Conservation (phyloP, 1,284 basidiomycete species). For the Schizophyllum amplum region DNA sequence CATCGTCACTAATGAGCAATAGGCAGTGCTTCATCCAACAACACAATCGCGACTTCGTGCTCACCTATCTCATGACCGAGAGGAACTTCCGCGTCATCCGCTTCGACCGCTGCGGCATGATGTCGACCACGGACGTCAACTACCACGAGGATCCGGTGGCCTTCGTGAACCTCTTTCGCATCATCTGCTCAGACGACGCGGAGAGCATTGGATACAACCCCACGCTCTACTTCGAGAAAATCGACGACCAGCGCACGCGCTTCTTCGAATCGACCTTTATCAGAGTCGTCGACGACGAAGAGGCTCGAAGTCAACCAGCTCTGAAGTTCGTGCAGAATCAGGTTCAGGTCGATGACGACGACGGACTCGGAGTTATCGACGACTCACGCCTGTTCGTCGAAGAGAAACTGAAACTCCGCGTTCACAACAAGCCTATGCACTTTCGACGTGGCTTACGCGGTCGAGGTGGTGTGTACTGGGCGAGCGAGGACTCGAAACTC, state of each 20-base stretch:
- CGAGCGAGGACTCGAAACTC: not conserved
- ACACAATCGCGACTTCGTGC: conserved; percentile 8
- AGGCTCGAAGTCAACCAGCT: too few relatives aligned
- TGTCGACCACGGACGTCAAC: conserved; percentile 5
- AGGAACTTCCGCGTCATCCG: conserved; percentile 1
- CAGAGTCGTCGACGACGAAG: too few relatives aligned
- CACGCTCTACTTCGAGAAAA: conserved; percentile 4
- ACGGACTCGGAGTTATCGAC: not conserved
- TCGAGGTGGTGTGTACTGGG: conserved; percentile 11
- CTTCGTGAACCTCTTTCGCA: conserved; percentile 9
- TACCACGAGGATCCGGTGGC: conserved; percentile 14
- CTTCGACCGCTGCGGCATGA: conserved; percentile 8
- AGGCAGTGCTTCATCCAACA: conserved; percentile 11
- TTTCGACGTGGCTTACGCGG: conserved; percentile 3
- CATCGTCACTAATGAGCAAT: too few relatives aligned
- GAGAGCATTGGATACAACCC: conserved; percentile 7
- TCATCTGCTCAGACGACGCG: conserved; percentile 5
- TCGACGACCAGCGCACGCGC: not conserved
- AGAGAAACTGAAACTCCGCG: not conserved
- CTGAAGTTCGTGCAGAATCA: too few relatives aligned
- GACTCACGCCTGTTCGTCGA: not conserved
- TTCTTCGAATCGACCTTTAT: too few relatives aligned
- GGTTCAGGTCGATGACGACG: too few relatives aligned
- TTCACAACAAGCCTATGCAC: conserved; percentile 2
- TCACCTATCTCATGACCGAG: conserved; percentile 8